Base-by-base conservation (phyloP, 345 rosid genomes). In the Adansonia digitata region DNA sequence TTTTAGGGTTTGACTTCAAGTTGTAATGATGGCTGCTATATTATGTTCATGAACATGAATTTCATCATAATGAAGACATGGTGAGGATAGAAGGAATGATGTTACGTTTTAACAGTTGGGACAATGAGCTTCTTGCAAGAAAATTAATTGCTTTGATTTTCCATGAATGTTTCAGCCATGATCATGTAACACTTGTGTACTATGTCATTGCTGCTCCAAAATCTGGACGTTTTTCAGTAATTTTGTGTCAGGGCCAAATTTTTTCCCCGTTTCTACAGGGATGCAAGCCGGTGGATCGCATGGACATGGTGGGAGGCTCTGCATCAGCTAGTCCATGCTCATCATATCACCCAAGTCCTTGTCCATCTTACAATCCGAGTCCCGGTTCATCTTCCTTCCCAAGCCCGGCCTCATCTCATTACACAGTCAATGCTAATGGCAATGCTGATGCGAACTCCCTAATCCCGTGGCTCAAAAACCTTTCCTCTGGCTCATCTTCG, bases 391-490 rank as follows among this genome's bases (percentile, higher is more conserved):
- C 92, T 14, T 86, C 84, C 56, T 86, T 84, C 66, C 86, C 86
- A 0, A 86, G 89, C 59, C 89, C 89, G 0, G 78, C 61, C 11
- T 72, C 82, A 48, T 83, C 89, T 17, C 83, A 80, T 42, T 84
- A 80, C 42, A 55, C 86, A 26, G 71, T 80, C 71, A 72, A 75
- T 73, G 78, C 78, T 45, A 86, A 85, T 80, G 89, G 85, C 29
- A 85, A 80, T 79, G 79, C 90, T 53, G 97, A 93, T 76, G 86
- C 94, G 59, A 87, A 89, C 85, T 95, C 96, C 70, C 89, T 95
- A 49, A 93, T 95, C 69, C 98, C 99, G 1, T 95, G 99, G 97
- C 97, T 95, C 69, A 93, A 91, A 75, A 91, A 89, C 78, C 97
- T 95, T 66, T 88, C 99, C 34, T 86, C 90, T 75, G 69, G 78